Evolutionary conservation across 352 stramenopile genomes (phyloP), one percentile per base, ranked within the genome.

Genomic region (Aphanomyces invadans): DNA sequence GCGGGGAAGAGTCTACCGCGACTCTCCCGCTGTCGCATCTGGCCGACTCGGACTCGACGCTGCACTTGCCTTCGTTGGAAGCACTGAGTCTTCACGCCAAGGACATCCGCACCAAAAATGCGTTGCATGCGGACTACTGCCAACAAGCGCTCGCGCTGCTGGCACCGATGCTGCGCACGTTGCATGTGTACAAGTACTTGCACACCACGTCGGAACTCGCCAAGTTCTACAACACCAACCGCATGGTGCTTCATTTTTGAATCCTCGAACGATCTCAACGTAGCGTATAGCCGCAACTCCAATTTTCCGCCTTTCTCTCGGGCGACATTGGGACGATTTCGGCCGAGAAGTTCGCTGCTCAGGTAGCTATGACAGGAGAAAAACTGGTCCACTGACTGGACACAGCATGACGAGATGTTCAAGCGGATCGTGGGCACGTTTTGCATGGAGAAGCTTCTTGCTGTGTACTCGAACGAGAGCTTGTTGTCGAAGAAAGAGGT

Each of bases 201-300:
- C 86, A 80, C 62, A 78, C 89, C 80, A 70, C 89, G 1, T 74
- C 83, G 0, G 83, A 87, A 32, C 73, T 92, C 17, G 79, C 78
- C 25, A 76, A 74, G 9, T 90, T 89, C 57, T 92, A 92, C 73
- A 89, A 89, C 54, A 77, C 78, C 1, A 89, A 92, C 59, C 81
- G 83, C 21, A 73, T 90, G 76, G 82, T 91, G n/a, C n/a, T n/a
- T n/a, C n/a, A n/a, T n/a, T n/a, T n/a, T n/a, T n/a, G n/a, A n/a
- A n/a, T n/a, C n/a, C n/a, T n/a, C n/a, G n/a, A n/a, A n/a, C n/a
- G n/a, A n/a, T n/a, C n/a, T n/a, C n/a, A n/a, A n/a, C n/a, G n/a
- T n/a, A n/a, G n/a, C n/a, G 51, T 44, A 59, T 65, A 91, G 82
- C 81, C 83, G 28, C 81, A 92, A 28, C 76, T 92, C 1, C 83